A percentile compares a stretch with the other conserved stretches of the same genome.
These are phyloP conservation scores for Aspergillus coremiiformis DNA, from an alignment of 495 filamentous ascomycete species.

Conservation along the genomic window DNA sequence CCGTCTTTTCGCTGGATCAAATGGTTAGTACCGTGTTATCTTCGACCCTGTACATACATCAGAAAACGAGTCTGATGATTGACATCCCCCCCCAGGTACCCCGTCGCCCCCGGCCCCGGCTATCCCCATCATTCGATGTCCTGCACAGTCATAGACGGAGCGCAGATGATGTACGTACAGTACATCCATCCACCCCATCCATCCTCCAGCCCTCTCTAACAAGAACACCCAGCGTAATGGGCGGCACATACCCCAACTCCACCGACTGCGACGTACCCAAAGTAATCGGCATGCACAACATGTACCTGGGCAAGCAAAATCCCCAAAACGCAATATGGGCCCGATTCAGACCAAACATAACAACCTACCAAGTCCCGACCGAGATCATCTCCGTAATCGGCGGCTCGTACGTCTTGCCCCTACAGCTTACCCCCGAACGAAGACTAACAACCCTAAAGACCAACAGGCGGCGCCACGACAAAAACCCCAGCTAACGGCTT, in stretches of 20 bases:
- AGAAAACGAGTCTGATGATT: too few species aligned
- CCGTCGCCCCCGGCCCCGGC: not conserved
- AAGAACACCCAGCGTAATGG: conserved; percentile 3
- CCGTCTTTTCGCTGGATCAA: conserved; percentile 9
- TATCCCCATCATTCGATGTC: conserved; percentile 5
- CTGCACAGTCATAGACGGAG: conserved; percentile 1
- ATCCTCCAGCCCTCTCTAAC: too few species aligned
- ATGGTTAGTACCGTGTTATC: too few species aligned
- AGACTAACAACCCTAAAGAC: not conserved
- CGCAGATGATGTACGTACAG: conserved; percentile 7
- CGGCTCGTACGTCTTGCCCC: conserved; percentile 4
- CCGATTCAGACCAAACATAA: conserved; percentile 2
- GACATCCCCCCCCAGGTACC: conserved; percentile 2
- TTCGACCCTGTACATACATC: too few species aligned
- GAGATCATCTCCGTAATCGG: conserved; percentile 4
- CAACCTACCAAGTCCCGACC: conserved; percentile 1
- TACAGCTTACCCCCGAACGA: not conserved
- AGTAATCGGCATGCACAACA: conserved; percentile 6
- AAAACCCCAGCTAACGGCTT: conserved; percentile 1
- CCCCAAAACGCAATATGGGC: not conserved
- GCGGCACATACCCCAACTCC: conserved; percentile 3
- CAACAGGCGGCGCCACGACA: not conserved
- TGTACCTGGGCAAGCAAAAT: conserved; percentile 8
- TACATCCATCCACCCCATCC: too few species aligned
- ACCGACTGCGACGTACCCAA: conserved; percentile 3